phyloP scores from a whole-genome alignment of 768 basidiomycete species.

The Suillus fuscotomentosus region DNA sequence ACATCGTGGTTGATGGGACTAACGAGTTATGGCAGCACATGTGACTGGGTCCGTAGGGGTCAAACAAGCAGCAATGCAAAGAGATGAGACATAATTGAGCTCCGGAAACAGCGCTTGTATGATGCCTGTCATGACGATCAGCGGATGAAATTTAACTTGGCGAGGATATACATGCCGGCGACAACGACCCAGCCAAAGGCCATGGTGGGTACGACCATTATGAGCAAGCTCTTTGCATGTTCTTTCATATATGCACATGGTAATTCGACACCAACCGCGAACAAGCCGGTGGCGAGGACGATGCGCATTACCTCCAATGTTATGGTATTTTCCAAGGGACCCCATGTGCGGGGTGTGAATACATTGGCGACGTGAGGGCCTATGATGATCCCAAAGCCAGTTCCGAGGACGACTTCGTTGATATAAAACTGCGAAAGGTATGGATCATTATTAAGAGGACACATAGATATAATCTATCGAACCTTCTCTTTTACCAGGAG shows the following conservation, averaged over 20 bases:
- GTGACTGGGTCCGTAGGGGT: constrained; percentile 96
- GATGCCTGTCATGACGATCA: constrained; percentile 43
- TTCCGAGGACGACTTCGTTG: constrained; percentile 93
- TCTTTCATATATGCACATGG: constrained; percentile 81
- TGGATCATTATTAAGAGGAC: neutral
- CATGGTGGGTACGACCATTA: constrained; percentile 83
- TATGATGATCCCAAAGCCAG: constrained; percentile 56
- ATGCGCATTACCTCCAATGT: constrained; percentile 87
- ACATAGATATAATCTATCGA: constrained; percentile 12
- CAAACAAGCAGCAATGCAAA: constrained; percentile 86
- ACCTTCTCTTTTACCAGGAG: constrained; percentile 83
- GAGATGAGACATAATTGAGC: constrained; percentile 68
- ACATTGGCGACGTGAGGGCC: constrained; percentile 72
- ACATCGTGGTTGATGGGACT: constrained; percentile 12
- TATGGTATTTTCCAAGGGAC: constrained; percentile 47
- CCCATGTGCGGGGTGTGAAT: constrained; percentile 82
- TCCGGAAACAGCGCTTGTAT: constrained; percentile 71
- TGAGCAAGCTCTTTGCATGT: constrained; percentile 67
- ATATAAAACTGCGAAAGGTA: constrained; percentile 62
- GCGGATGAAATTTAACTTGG: neutral
- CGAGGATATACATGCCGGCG: constrained; percentile 45
- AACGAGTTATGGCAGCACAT: constrained; percentile 78
- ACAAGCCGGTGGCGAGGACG: constrained; percentile 88
- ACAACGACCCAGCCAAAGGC: constrained; percentile 81
- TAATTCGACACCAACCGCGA: constrained; percentile 93